Evolutionary conservation across 495 filamentous ascomycete species (phyloP).

Genomic region (Hypoxylon cercidicola): DNA sequence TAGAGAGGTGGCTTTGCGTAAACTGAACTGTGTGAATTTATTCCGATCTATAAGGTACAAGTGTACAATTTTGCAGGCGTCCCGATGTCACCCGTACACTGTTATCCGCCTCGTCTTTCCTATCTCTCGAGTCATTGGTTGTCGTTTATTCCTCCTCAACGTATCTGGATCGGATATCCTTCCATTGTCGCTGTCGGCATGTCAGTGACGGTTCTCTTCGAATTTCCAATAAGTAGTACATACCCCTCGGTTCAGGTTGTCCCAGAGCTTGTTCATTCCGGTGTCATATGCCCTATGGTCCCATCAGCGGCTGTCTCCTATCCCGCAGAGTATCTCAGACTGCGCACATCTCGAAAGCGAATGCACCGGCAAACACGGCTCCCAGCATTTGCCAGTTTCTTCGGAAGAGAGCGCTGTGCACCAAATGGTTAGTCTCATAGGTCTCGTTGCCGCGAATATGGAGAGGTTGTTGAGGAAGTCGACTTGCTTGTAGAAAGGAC

Average conservation of each 20-base stretch:
- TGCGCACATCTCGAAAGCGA: conserved; percentile 92
- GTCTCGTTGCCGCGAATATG: conserved; percentile 22
- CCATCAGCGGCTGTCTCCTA: conserved; percentile 37
- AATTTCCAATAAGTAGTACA: conserved; percentile 47
- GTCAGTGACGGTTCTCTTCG: conserved; percentile 41
- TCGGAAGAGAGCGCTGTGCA: conserved; percentile 78
- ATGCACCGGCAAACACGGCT: conserved; percentile 84
- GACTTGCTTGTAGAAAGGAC: conserved; percentile 85
- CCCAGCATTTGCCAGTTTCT: conserved; percentile 87
- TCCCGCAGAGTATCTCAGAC: conserved; percentile 1
- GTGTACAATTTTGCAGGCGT: conserved; percentile 23
- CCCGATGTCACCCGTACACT: conserved; percentile 12
- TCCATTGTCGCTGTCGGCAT: conserved; percentile 90
- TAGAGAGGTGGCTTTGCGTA: conserved; percentile 2
- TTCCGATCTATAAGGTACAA: conserved; percentile 33
- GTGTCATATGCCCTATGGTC: conserved; percentile 77
- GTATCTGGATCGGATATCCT: conserved; percentile 94
- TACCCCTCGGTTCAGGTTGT: conserved; percentile 89
- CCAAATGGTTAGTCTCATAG: conserved; percentile 45
- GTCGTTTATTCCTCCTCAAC: conserved; percentile 70
- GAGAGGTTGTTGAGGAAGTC: conserved; percentile 35
- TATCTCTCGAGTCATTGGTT: neutral
- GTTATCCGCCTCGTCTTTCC: conserved; percentile 1
- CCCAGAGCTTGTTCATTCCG: conserved; percentile 84
- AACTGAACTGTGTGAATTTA: conserved; percentile 24